Evolutionary conservation across 1,139 yeast species (phyloP).

Genomic region (Yamadazyma epiphylla): DNA sequence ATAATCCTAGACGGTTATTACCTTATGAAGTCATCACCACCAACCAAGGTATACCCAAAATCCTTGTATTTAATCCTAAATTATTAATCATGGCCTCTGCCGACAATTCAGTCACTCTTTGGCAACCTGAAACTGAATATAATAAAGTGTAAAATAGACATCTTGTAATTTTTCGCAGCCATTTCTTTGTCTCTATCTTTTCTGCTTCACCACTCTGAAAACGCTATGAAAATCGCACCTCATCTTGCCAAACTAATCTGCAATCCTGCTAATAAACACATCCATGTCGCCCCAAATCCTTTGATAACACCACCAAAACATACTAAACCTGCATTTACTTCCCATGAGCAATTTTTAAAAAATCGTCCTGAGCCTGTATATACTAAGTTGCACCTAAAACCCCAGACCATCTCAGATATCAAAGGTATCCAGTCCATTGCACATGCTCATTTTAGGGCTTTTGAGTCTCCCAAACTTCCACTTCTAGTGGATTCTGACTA

Average conservation of each 20-base stretch:
- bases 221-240: not conserved
- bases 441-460: too few relatives aligned
- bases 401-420: constrained; percentile 30
- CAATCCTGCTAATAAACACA: not conserved
- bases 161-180: not conserved
- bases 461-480: too few relatives aligned
- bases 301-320: not conserved
- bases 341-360: constrained; percentile 6
- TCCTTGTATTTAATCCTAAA: constrained; percentile 75
- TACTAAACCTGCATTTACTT: not conserved
- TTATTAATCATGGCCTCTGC: constrained; percentile 78
- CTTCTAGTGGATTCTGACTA: too few relatives aligned
- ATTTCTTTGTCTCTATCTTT: not conserved
- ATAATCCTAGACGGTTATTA: constrained; percentile 18
- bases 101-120: constrained; percentile 48
- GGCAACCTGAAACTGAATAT: constrained; percentile 26
- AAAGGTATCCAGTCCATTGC: constrained; percentile 32
- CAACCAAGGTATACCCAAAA: constrained; percentile 48
- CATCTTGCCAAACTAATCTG: not conserved
- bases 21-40: constrained; percentile 24
- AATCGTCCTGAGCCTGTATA: constrained; percentile 8
- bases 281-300: not conserved
- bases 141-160: not conserved
- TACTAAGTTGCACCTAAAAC: constrained; percentile 15
- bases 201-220: not conserved